Evolutionary conservation across 2,329 filamentous ascomycete genomes (phyloP).

Genomic region (Fusarium sp.): DNA sequence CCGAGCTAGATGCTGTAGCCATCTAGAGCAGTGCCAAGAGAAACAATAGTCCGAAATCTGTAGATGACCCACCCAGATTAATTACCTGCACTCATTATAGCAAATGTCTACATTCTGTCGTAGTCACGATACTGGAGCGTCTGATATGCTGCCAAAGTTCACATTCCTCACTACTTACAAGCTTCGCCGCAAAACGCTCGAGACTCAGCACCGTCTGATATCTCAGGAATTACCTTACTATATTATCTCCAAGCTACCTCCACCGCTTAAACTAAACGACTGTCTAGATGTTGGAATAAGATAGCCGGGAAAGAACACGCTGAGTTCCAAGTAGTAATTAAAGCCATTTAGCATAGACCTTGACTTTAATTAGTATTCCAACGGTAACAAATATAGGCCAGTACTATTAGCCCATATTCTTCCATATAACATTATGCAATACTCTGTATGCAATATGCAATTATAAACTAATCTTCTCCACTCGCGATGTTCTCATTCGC

Average conservation of each 20-base stretch:
- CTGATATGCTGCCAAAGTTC: background rate
- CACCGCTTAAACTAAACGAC: background rate
- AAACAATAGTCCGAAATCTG: background rate
- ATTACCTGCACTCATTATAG: background rate
- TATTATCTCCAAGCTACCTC: background rate
- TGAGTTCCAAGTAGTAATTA: background rate
- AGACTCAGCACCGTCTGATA: background rate
- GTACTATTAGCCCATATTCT: background rate
- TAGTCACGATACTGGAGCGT: accelerated
- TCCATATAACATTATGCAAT: background rate
- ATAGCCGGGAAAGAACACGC: background rate
- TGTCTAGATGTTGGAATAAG: background rate
- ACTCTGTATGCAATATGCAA: background rate
- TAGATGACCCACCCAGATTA: background rate
- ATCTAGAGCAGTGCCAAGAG: background rate
- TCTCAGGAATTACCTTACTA: background rate
- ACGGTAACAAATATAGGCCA: background rate
- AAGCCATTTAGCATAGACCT: background rate
- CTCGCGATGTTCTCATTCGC: background rate
- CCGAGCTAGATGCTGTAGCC: background rate
- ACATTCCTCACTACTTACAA: background rate
- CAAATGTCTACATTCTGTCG: background rate
- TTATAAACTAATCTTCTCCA: background rate
- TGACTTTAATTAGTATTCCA: background rate
- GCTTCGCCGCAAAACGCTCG: background rate